Evolutionary conservation across 495 filamentous ascomycete genomes (phyloP).

Genomic region (Podospora didyma): DNA sequence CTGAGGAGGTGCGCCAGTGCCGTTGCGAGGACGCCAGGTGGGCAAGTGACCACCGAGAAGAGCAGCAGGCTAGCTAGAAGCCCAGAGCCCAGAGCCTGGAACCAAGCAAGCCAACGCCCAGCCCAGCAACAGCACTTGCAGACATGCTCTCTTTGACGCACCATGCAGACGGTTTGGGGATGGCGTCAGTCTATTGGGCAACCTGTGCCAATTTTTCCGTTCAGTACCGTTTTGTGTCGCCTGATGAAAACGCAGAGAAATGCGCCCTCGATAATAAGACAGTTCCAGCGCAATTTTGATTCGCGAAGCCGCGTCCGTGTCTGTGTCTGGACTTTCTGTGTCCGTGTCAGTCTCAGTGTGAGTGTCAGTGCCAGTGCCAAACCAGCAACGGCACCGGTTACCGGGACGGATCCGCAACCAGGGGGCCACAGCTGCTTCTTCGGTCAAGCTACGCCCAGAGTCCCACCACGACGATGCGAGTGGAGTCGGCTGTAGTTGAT

Average conservation of each 20-base stretch:
- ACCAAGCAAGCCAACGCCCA: too few relatives aligned
- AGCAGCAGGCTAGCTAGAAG: neutral
- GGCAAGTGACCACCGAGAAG: neutral
- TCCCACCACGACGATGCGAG: neutral
- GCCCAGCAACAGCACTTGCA: too few relatives aligned
- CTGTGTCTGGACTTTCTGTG: conserved; percentile 21
- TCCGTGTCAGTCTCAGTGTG: conserved; percentile 14
- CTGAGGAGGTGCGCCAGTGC: conserved; percentile 16
- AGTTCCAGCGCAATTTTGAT: conserved; percentile 24
- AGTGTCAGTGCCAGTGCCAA: neutral
- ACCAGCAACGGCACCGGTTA: neutral
- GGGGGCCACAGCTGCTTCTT: neutral
- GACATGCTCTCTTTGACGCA: neutral
- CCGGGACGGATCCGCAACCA: conserved; percentile 8
- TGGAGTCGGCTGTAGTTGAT: neutral
- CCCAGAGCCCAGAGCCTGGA: neutral
- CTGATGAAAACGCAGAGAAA: conserved; percentile 3
- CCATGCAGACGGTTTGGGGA: conserved; percentile 7
- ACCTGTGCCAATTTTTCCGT: conserved; percentile 4
- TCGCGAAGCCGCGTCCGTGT: conserved; percentile 9
- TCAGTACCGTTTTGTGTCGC: conserved; percentile 11
- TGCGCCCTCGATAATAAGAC: conserved; percentile 21
- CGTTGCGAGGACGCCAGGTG: conserved; percentile 10
- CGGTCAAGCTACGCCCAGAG: neutral
- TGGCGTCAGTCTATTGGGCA: conserved; percentile 10